phyloP scores from a whole-genome alignment of 2,329 filamentous ascomycete genomes.

The Colletotrichum tropicale region DNA sequence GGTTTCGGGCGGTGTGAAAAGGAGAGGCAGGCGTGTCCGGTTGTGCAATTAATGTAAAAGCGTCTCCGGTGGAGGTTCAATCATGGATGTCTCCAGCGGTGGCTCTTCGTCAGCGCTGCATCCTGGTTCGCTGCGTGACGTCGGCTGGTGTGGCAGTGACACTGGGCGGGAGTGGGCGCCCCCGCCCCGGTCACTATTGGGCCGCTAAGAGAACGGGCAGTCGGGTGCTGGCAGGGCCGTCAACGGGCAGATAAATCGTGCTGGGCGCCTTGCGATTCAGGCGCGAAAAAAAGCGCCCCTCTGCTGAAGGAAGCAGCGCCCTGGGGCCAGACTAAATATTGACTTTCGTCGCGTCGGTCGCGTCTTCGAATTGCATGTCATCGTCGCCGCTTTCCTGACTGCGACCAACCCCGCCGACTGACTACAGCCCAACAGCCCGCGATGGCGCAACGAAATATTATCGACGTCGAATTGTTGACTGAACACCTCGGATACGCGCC shows the following conservation, averaged over 20 bases:
- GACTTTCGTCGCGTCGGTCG: slow-evolving; percentile 20
- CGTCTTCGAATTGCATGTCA: neutral
- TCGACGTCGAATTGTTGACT: slow-evolving; percentile 76
- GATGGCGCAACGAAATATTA: slow-evolving; percentile 33
- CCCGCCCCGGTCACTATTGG: neutral
- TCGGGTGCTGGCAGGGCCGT: neutral
- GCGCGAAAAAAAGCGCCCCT: neutral
- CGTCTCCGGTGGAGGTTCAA: slow-evolving; percentile 4
- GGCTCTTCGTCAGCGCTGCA: slow-evolving; percentile 15
- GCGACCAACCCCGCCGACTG: neutral
- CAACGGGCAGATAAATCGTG: neutral
- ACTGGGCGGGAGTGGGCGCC: neutral
- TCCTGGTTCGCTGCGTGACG: slow-evolving; percentile 15
- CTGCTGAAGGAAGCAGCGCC: neutral
- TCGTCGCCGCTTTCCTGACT: neutral
- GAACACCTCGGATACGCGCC: slow-evolving; percentile 97
- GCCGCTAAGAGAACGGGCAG: neutral
- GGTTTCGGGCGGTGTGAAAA: neutral
- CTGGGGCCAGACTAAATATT: slow-evolving; percentile 7
- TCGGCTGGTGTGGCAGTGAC: slow-evolving; percentile 13
- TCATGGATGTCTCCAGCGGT: neutral
- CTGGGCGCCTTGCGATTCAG: slow-evolving; percentile 18
- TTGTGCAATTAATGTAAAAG: slow-evolving; percentile 9
- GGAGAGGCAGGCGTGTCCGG: neutral
- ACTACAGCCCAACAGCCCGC: neutral